A percentile compares a stretch with the other conserved stretches of the same genome.
phyloP scores from a whole-genome alignment of 495 filamentous ascomycete species.

The Lasiosphaeris hirsuta region DNA sequence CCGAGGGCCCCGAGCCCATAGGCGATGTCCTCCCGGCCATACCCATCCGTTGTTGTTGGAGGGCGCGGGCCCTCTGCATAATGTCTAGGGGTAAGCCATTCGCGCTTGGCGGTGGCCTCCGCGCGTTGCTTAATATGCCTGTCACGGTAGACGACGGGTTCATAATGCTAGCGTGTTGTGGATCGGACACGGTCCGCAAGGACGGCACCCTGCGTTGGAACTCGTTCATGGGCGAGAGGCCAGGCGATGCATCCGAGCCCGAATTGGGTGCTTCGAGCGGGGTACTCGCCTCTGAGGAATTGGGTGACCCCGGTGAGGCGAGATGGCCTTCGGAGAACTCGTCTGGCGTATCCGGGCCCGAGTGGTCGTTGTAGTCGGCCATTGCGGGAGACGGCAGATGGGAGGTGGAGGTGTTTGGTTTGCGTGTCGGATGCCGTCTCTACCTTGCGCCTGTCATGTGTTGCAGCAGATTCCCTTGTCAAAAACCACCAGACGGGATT shows the following conservation, averaged over 20 bases:
- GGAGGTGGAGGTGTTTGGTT: slow-evolving; percentile 1
- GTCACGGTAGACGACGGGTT: slow-evolving; percentile 74
- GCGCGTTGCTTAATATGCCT: slow-evolving; percentile 68
- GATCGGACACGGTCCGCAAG: slow-evolving; percentile 54
- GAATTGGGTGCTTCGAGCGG: slow-evolving; percentile 43
- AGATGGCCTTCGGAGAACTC: slow-evolving; percentile 37
- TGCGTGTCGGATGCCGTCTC: background rate
- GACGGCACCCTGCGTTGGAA: slow-evolving; percentile 49
- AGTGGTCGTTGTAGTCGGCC: slow-evolving; percentile 28
- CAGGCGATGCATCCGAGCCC: slow-evolving; percentile 24
- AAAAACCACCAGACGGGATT: background rate
- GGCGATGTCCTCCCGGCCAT: slow-evolving; percentile 21
- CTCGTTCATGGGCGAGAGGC: slow-evolving; percentile 21
- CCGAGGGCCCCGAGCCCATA: slow-evolving; percentile 7
- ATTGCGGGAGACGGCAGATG: slow-evolving; percentile 19
- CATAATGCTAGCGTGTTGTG: slow-evolving; percentile 52
- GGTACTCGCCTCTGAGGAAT: slow-evolving; percentile 45
- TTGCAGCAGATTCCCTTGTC: background rate
- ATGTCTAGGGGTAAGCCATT: slow-evolving; percentile 72
- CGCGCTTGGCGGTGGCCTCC: slow-evolving; percentile 35
- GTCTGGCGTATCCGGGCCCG: slow-evolving; percentile 39
- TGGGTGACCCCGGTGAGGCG: slow-evolving; percentile 38
- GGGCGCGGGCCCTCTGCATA: slow-evolving; percentile 71
- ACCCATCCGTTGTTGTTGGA: slow-evolving; percentile 35
- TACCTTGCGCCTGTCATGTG: slow-evolving; percentile 15